Conservation (phyloP, 345 rosid genomes). For the Populus pruinosa region DNA sequence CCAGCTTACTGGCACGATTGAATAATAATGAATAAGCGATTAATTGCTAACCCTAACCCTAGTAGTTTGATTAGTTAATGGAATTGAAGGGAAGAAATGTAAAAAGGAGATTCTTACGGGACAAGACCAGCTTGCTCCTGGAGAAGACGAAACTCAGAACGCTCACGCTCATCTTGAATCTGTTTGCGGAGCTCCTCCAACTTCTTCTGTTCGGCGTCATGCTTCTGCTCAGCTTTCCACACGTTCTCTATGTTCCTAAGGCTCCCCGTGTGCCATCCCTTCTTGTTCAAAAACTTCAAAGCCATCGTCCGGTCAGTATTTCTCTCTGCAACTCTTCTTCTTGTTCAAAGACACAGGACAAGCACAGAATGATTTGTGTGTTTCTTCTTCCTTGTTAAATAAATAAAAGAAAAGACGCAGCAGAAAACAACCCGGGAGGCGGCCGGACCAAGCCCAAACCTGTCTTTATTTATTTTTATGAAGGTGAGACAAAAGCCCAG, state of each 20-base stretch:
- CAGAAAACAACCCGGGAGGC: background rate
- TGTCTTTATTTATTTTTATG: background rate
- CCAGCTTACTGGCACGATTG: too few species aligned
- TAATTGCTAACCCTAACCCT: too few species aligned
- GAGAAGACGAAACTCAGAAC: constrained; percentile 81
- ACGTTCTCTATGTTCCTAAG: constrained; percentile 91
- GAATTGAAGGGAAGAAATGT: background rate
- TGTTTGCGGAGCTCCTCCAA: constrained; percentile 94
- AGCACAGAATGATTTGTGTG: background rate
- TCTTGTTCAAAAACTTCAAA: constrained; percentile 96
- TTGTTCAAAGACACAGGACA: background rate
- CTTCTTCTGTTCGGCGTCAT: constrained; percentile 89
- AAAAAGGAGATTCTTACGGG: constrained; percentile 47
- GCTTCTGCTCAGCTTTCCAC: constrained; percentile 99
- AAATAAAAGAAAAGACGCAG: background rate
- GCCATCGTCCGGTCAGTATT: constrained; percentile 43
- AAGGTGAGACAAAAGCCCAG: background rate
- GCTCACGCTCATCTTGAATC: constrained; percentile 85
- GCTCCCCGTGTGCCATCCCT: constrained; percentile 99
- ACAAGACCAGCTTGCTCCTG: constrained; percentile 92
- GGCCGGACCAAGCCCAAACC: background rate
- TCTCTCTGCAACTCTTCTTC: background rate
- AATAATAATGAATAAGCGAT: too few species aligned
- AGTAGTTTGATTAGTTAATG: background rate
- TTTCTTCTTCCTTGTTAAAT: background rate